Percentiles rank a stretch among this genome's conserved stretches.
These are phyloP conservation scores for Bruguiera hainesii DNA, from an alignment of 441 rosid genomes.

Conservation along the genomic window DNA sequence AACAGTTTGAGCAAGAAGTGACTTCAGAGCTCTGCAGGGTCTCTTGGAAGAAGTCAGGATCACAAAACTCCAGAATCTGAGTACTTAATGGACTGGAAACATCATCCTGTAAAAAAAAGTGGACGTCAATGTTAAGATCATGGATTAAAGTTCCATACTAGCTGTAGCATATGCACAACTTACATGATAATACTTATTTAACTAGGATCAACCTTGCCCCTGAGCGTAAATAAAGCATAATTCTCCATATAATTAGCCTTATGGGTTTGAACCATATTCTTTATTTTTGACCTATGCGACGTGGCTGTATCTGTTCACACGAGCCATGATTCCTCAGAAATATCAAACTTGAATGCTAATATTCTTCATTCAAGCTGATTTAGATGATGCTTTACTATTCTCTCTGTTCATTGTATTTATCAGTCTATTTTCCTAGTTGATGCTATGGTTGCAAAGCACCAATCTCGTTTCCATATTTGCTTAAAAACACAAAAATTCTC, in stretches of 20 bases:
- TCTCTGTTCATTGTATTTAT: background rate
- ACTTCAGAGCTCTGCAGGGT: conserved; percentile 72
- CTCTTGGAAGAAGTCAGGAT: conserved; percentile 61
- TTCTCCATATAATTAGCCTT: conserved; percentile 21
- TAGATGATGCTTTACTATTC: background rate
- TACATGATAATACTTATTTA: background rate
- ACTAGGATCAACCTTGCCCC: conserved; percentile 19
- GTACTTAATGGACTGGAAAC: conserved; percentile 65
- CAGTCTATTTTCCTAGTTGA: background rate
- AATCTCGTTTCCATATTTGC: conserved; percentile 28
- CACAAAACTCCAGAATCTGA: conserved; percentile 67
- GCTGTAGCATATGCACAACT: background rate
- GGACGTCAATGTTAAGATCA: conserved; percentile 2
- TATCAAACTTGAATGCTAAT: conserved; percentile 3
- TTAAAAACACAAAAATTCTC: conserved; percentile 19
- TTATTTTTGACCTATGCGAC: conserved; percentile 7
- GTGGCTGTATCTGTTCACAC: conserved; percentile 1
- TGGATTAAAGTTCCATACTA: background rate
- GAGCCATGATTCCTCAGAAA: conserved; percentile 16
- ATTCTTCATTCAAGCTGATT: conserved; percentile 14
- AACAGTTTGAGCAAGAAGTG: conserved; percentile 60
- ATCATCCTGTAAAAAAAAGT: conserved; percentile 57
- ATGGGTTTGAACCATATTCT: conserved; percentile 31
- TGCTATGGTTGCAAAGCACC: conserved; percentile 2
- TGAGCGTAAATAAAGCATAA: conserved; percentile 12